Conservation (phyloP, 2,329 filamentous ascomycete species). For the Monilinia polystroma region DNA sequence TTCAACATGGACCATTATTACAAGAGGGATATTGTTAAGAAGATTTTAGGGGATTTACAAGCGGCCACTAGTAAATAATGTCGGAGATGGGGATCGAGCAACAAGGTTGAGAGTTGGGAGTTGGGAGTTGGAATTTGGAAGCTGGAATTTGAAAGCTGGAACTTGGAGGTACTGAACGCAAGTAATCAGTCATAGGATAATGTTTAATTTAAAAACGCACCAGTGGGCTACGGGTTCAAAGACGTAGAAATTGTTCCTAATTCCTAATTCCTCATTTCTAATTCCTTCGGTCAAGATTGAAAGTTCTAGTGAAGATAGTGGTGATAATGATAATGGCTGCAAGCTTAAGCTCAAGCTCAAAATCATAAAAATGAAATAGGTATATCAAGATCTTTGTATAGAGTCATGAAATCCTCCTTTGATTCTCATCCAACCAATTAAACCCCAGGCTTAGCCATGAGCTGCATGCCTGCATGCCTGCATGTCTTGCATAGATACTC, state of each 20-base stretch:
- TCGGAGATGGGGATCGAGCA: neutral
- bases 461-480: neutral
- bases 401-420: neutral
- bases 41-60: conserved; percentile 9
- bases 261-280: neutral
- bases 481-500: neutral
- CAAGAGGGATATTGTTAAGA: conserved; percentile 12
- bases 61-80: neutral
- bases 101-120: neutral
- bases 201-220: neutral
- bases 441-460: neutral
- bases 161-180: neutral
- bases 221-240: neutral
- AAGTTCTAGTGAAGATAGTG: too few relatives aligned
- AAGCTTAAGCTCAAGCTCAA: neutral
- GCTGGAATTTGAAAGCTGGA: neutral
- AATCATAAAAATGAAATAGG: neutral
- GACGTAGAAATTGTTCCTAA: neutral
- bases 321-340: neutral
- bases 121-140: neutral
- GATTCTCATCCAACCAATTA: neutral
- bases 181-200: neutral
- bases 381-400: neutral
- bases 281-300: neutral
- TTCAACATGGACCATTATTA: neutral